phyloP scores from a whole-genome alignment of 371 early-diverging fungal species.

The Rhizopus sp. region DNA sequence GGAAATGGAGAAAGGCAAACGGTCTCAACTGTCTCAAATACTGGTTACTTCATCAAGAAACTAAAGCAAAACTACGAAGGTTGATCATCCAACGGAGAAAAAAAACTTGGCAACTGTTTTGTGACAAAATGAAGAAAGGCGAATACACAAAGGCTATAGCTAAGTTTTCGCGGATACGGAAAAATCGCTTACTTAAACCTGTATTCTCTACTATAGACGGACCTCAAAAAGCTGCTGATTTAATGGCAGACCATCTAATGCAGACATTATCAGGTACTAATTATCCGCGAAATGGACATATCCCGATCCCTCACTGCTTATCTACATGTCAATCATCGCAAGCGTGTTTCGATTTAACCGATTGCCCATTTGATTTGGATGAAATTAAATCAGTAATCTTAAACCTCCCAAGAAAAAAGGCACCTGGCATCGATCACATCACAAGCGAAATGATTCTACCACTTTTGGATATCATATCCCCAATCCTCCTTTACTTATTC shows the following conservation, averaged over 20 bases:
- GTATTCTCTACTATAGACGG: background rate
- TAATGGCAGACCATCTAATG: background rate
- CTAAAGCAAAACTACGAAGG: conserved; percentile 2
- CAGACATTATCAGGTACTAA: too few species aligned
- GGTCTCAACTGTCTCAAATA: conserved; percentile 7
- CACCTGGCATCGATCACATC: conserved; percentile 30
- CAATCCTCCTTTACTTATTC: conserved; percentile 9
- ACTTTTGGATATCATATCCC: background rate
- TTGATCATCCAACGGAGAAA: background rate
- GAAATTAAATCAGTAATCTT: background rate
- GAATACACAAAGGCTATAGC: conserved; percentile 7
- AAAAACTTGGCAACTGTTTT: conserved; percentile 12
- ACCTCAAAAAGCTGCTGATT: conserved; percentile 1
- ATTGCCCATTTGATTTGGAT: conserved; percentile 4
- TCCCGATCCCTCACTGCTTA: too few species aligned
- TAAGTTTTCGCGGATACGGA: background rate
- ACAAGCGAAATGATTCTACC: conserved; percentile 30
- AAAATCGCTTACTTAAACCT: background rate
- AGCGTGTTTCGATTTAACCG: background rate
- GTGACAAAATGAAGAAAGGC: conserved; percentile 4
- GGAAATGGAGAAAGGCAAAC: conserved; percentile 7
- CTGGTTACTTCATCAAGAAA: conserved; percentile 13
- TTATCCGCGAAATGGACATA: too few species aligned
- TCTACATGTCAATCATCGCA: background rate
- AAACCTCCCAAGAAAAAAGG: conserved; percentile 10